Conservation (phyloP, 1,139 yeast species). For the Pichia inconspicua region DNA sequence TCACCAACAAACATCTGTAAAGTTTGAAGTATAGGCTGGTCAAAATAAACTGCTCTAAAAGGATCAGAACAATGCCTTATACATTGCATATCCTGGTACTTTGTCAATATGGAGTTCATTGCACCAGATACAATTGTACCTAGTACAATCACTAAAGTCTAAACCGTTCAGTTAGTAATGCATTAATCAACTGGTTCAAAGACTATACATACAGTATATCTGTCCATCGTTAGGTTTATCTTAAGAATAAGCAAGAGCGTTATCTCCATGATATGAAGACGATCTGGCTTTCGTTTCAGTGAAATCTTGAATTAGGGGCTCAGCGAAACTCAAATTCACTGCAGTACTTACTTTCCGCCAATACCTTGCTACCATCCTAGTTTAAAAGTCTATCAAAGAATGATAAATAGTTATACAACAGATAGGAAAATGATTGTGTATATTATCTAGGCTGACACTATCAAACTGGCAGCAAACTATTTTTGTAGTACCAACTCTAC, state of each 20-base stretch:
- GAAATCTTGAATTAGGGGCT: no score
- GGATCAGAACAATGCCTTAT: constrained; percentile 49
- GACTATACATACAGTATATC: background rate
- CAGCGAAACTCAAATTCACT: no score
- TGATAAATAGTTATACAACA: no score
- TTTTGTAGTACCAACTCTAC: no score
- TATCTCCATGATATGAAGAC: background rate
- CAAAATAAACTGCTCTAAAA: constrained; percentile 42
- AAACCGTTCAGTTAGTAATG: background rate
- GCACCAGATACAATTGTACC: constrained; percentile 66
- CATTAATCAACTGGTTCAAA: background rate
- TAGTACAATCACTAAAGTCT: constrained; percentile 30
- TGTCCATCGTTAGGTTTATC: background rate
- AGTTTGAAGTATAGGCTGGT: constrained; percentile 76
- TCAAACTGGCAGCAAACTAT: no score
- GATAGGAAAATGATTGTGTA: no score
- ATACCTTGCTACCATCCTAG: constrained; percentile 2
- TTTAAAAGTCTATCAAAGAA: background rate
- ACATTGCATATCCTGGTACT: constrained; percentile 72
- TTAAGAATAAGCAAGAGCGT: background rate
- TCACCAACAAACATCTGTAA: constrained; percentile 81
- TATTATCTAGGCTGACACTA: no score
- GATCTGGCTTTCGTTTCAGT: no score
- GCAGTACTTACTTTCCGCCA: background rate
- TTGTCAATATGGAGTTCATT: constrained; percentile 65